Base-by-base conservation (phyloP, 1,139 yeast species). In the Yamadazyma triangularis region DNA sequence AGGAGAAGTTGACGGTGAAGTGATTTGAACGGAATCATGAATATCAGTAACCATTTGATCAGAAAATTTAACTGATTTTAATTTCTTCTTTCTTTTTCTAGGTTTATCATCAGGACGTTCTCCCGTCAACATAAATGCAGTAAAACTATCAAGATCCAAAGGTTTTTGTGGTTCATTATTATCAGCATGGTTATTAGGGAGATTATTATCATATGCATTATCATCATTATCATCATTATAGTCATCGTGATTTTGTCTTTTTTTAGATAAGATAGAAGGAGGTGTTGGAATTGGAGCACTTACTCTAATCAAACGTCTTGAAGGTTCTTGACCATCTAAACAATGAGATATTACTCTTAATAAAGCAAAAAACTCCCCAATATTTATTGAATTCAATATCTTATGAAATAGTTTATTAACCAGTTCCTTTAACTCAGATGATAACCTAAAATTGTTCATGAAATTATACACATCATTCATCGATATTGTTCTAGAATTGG, bases 321-420 rank as follows among this genome's bases (percentile, higher is more conserved):
- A 54, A 2, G 86, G 81, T 12, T 63, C 53, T 25, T 56, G 44
- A 1, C 79, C 79, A 26, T 48, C 51, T 22, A 73, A 46, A 1
- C 74, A 60, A 49, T 79, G 87, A 11, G 86, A 69, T 15, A 83
- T 67, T 24, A 83, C 58, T 45, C 93, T 63, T 32, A 82, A 52
- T 26, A 81, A 62, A 1, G 91, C 91, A 56, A 78, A 83, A 51
- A 83, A 83, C 50, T 81, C 86, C 4, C 89, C 89, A 36, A 81
- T 74, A 45, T 79, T 80, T 34, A 82, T 61, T 8, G 80, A 68
- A 32, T 56, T 50, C 21, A 66, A 50, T 30, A 73, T 68, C 32
- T 73, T 70, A 35, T 60, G 57, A 46, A 81, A 82, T 8, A 81
- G 65, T 24, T 60, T 58, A 30, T 56, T 59, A 31, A 81, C 61